Evolutionary conservation across 225 moss, liverwort and hornwort genomes (phyloP).

Genomic region (Climacium dendroides): DNA sequence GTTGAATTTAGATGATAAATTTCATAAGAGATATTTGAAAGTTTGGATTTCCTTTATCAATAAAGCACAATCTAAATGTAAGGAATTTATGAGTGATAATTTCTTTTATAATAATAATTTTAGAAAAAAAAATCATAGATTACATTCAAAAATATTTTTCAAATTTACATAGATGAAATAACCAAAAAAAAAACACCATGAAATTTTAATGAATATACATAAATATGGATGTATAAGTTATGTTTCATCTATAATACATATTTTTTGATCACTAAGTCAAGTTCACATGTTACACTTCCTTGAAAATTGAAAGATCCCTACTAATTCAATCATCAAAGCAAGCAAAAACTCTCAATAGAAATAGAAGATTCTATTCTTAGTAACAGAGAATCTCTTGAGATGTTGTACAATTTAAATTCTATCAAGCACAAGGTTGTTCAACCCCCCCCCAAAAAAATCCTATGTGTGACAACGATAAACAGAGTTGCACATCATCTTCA

Average conservation of each 20-base stretch:
- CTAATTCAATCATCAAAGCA: neutral
- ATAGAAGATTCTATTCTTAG: neutral
- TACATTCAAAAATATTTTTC: neutral
- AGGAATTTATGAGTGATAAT: neutral
- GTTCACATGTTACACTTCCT: neutral
- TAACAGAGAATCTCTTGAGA: neutral
- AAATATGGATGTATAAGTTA: no score
- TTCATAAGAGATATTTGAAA: neutral
- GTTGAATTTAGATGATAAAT: neutral
- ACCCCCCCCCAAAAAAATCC: no score
- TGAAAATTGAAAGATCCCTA: neutral
- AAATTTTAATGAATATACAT: no score
- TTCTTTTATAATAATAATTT: neutral
- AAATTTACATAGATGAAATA: neutral
- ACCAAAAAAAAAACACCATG: neutral
- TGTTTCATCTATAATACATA: neutral
- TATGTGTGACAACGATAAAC: neutral
- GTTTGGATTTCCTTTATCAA: neutral
- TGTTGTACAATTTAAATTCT: no score
- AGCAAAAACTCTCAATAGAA: accelerated
- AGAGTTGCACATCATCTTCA: no score
- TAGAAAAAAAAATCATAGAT: accelerated
- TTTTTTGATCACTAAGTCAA: neutral
- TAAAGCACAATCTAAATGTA: neutral
- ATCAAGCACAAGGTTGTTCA: neutral